phyloP scores from a whole-genome alignment of 1,139 yeast genomes.

The Candida neerlandica region DNA sequence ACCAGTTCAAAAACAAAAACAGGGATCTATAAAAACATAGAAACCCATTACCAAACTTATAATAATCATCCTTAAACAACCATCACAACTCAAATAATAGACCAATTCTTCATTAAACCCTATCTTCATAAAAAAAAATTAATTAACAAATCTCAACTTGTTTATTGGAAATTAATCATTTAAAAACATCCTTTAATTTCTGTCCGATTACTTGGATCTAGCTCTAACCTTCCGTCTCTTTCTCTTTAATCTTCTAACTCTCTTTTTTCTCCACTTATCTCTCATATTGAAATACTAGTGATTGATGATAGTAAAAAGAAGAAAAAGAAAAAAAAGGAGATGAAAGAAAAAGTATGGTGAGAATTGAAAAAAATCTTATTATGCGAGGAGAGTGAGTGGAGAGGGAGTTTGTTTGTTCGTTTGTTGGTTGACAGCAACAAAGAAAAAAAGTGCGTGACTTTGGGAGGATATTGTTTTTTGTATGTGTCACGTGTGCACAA shows the following conservation, averaged over 20 bases:
- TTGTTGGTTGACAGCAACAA: background rate
- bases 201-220: constrained; percentile 89
- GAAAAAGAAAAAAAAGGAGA: constrained; percentile 13
- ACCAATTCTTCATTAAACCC: no score
- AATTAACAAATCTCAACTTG: background rate
- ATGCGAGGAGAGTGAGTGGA: background rate
- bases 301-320: constrained; percentile 17
- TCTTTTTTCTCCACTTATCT: constrained; percentile 98
- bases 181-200: background rate
- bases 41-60: no score
- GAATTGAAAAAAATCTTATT: background rate
- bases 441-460: background rate
- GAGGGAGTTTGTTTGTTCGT: no score
- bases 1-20: background rate
- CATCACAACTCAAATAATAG: background rate
- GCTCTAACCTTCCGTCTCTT: constrained; percentile 99
- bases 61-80: background rate
- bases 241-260: constrained; percentile 99
- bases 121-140: background rate
- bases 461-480: background rate
- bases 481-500: background rate
- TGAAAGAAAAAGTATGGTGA: constrained; percentile 1
- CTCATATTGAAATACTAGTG: constrained; percentile 60
- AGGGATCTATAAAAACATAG: no score
- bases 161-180: no score